phyloP scores from a whole-genome alignment of 116 monocot genomes.

The Dioscorea cayenensis region DNA sequence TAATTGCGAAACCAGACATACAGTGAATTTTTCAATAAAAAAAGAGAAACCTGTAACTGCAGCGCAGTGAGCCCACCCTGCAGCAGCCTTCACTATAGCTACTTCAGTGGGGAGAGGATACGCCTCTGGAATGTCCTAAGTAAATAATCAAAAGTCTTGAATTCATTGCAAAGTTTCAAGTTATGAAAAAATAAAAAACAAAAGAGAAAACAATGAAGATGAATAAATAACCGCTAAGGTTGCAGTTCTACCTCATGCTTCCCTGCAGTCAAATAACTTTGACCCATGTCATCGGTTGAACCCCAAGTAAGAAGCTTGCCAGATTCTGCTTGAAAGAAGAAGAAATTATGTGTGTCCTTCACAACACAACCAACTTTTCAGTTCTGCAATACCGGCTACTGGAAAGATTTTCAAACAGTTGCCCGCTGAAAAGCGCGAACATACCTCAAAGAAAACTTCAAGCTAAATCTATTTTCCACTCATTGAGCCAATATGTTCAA shows the following conservation, averaged over 20 bases:
- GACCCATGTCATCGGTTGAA: slow-evolving; percentile 87
- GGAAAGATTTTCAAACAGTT: neutral
- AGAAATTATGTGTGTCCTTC: neutral
- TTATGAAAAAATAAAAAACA: neutral
- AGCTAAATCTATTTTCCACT: neutral
- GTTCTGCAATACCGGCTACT: neutral
- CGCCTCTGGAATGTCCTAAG: slow-evolving; percentile 77
- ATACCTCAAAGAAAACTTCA: neutral
- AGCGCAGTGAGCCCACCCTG: slow-evolving; percentile 98
- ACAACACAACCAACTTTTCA: too few species aligned
- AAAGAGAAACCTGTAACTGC: slow-evolving; percentile 61
- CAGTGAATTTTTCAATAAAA: neutral
- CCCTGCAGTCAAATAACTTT: slow-evolving; percentile 88
- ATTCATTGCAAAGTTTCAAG: neutral
- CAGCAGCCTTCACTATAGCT: slow-evolving; percentile 63
- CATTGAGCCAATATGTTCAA: neutral
- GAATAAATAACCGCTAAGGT: neutral
- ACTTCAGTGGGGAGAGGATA: slow-evolving; percentile 75
- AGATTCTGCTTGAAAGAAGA: slow-evolving; percentile 42
- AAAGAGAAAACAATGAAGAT: neutral
- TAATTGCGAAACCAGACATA: too few species aligned
- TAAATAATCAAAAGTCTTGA: neutral
- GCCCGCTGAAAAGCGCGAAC: too few species aligned
- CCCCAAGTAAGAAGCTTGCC: slow-evolving; percentile 93
- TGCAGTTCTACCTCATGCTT: slow-evolving; percentile 71